A percentile compares a stretch with the other conserved stretches of the same genome.
Evolutionary conservation across 2,329 filamentous ascomycete genomes (phyloP).

Genomic region (Cytospora piceicola): DNA sequence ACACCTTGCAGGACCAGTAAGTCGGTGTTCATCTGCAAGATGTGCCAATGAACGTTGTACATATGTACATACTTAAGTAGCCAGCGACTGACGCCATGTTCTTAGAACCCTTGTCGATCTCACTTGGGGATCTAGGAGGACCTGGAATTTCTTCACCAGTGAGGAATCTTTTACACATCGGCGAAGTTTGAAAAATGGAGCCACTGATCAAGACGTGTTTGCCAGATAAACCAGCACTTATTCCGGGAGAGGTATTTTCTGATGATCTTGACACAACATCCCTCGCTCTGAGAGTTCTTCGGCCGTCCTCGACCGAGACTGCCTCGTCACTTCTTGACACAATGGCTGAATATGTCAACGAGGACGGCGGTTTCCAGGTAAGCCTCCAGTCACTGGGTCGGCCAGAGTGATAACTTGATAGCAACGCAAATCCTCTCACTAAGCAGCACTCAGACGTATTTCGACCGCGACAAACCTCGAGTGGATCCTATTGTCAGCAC

Average conservation of each 20-base stretch:
- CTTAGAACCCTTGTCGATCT: not conserved
- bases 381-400: slow-evolving; percentile 16
- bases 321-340: not conserved
- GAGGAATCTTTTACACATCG: not conserved
- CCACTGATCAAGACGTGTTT: slow-evolving; percentile 20
- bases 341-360: slow-evolving; percentile 32
- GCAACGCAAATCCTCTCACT: not conserved
- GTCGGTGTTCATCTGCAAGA: not conserved
- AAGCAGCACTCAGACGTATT: slow-evolving; percentile 37
- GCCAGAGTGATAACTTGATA: not conserved
- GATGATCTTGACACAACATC: slow-evolving; percentile 43
- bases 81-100: not conserved
- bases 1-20: not conserved
- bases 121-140: not conserved
- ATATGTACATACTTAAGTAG: too few species aligned
- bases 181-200: not conserved
- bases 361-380: slow-evolving; percentile 36
- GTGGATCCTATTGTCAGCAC: slow-evolving; percentile 38
- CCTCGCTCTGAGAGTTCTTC: slow-evolving; percentile 37
- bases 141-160: slow-evolving; percentile 9
- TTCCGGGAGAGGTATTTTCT: slow-evolving; percentile 38
- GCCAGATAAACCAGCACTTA: slow-evolving; percentile 36
- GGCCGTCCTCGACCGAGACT: slow-evolving; percentile 21
- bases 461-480: slow-evolving; percentile 36
- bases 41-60: not conserved